A percentile compares a stretch with the other conserved stretches of the same genome.
phyloP scores from a whole-genome alignment of 75 land plant species.

The Azolla pinnata region DNA sequence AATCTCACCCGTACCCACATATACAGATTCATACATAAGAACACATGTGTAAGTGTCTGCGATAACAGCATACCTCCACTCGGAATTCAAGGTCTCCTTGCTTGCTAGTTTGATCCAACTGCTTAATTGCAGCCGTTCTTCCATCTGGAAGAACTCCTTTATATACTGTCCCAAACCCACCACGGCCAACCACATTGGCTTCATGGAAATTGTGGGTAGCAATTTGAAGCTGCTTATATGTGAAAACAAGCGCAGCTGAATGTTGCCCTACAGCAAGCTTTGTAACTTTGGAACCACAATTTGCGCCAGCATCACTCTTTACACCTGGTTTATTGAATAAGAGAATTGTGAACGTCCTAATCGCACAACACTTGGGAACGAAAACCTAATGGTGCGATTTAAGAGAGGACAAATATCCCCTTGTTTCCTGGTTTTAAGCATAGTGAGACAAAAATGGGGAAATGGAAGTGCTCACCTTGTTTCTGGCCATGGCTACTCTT shows the following conservation, averaged over 20 bases:
- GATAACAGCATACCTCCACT: constrained; percentile 73
- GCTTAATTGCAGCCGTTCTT: constrained; percentile 54
- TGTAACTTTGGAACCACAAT: neutral
- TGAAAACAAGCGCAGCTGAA: constrained; percentile 49
- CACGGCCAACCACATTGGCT: constrained; percentile 63
- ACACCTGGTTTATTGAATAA: too few relatives aligned
- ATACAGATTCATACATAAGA: too few relatives aligned
- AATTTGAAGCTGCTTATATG: constrained; percentile 59
- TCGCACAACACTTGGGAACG: neutral
- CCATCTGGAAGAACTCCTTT: constrained; percentile 54
- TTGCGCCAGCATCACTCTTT: neutral
- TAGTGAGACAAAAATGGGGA: neutral
- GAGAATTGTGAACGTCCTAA: too few relatives aligned
- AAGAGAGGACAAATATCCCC: neutral
- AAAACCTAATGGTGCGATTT: neutral
- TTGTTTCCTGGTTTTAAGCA: neutral
- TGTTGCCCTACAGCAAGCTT: neutral
- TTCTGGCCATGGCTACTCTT: constrained; percentile 16
- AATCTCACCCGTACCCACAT: too few relatives aligned
- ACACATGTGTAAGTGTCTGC: too few relatives aligned
- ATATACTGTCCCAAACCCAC: constrained; percentile 70
- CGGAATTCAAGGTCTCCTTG: constrained; percentile 82
- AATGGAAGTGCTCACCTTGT: neutral
- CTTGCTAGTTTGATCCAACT: constrained; percentile 58
- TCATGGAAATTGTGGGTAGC: constrained; percentile 61